A percentile compares a stretch with the other conserved stretches of the same genome.
Conservation (phyloP, 805 yeast species). For the Wickerhamiella allomyrinae region DNA sequence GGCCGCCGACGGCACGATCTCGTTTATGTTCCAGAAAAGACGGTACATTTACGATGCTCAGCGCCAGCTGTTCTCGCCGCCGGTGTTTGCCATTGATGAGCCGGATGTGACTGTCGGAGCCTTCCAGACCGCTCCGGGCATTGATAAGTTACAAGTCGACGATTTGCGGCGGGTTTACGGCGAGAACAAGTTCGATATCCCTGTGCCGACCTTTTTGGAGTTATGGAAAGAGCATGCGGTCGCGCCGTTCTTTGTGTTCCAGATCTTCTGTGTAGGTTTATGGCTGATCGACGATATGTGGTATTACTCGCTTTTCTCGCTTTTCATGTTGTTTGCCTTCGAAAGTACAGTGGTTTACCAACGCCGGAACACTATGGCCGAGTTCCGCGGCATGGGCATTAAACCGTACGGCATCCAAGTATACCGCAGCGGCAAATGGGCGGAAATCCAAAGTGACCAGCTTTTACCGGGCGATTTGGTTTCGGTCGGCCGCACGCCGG, state of each 20-base stretch:
- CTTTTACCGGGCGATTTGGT: conserved; percentile 82
- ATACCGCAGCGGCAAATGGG: conserved; percentile 60
- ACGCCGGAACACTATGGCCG: conserved; percentile 85
- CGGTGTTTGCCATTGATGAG: conserved; percentile 53
- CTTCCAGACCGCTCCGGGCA: conserved; percentile 44
- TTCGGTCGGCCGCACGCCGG: conserved; percentile 74
- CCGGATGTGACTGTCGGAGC: conserved; percentile 40
- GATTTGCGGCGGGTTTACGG: conserved; percentile 53
- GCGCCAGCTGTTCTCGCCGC: conserved; percentile 54
- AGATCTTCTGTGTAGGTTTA: conserved; percentile 83
- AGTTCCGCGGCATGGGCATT: conserved; percentile 94
- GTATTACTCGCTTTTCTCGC: conserved; percentile 83
- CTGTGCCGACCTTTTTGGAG: conserved; percentile 81
- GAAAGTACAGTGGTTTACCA: conserved; percentile 92
- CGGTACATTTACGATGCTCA: conserved; percentile 58
- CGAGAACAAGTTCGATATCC: conserved; percentile 79
- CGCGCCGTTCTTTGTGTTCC: conserved; percentile 96
- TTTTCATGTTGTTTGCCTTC: conserved; percentile 83
- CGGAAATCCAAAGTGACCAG: conserved; percentile 49
- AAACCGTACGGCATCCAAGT: conserved; percentile 75
- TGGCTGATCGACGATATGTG: conserved; percentile 96
- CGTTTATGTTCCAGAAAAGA: conserved; percentile 83
- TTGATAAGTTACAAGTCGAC: conserved; percentile 23
- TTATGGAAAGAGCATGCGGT: conserved; percentile 94
- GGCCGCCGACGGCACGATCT: conserved; percentile 40